Conservation (phyloP, 805 yeast genomes). For the Phaffomyces antillensis region DNA sequence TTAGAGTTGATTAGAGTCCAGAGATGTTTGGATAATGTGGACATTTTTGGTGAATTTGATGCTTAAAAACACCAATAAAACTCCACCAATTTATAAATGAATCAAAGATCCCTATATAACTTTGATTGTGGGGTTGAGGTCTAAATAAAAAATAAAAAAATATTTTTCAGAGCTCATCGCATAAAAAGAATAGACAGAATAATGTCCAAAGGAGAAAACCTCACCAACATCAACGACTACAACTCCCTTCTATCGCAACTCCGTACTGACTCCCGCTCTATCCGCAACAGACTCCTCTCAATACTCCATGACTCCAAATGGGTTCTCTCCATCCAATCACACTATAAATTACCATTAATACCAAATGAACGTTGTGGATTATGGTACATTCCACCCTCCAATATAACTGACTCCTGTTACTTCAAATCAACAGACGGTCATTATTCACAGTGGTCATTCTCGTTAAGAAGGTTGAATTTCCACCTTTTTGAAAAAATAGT, state of each 20-base stretch:
- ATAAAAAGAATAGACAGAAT: too few species aligned
- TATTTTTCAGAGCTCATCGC: too few species aligned
- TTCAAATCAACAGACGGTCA: slow-evolving; percentile 94
- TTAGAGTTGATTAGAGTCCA: too few species aligned
- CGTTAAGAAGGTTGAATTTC: slow-evolving; percentile 63
- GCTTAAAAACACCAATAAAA: too few species aligned
- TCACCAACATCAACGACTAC: too few species aligned
- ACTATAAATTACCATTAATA: slow-evolving; percentile 36
- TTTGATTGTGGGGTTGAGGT: too few species aligned
- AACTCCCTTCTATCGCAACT: too few species aligned
- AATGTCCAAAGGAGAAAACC: too few species aligned
- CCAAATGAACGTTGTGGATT: slow-evolving; percentile 85
- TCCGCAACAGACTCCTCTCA: slow-evolving; percentile 62
- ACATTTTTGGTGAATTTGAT: neutral
- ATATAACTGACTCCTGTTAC: slow-evolving; percentile 44
- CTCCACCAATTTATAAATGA: too few species aligned
- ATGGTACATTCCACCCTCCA: slow-evolving; percentile 63
- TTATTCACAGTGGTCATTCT: slow-evolving; percentile 71
- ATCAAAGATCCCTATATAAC: too few species aligned
- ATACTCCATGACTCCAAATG: slow-evolving; percentile 55
- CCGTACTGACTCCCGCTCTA: slow-evolving; percentile 25
- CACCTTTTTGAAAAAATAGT: slow-evolving; percentile 52
- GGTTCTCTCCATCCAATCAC: slow-evolving; percentile 33
- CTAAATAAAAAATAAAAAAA: too few species aligned
- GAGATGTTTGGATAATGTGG: neutral